A percentile compares a stretch with the other conserved stretches of the same genome.
Evolutionary conservation across 352 stramenopile species (phyloP).

Genomic region (Globisporangium yorkense): DNA sequence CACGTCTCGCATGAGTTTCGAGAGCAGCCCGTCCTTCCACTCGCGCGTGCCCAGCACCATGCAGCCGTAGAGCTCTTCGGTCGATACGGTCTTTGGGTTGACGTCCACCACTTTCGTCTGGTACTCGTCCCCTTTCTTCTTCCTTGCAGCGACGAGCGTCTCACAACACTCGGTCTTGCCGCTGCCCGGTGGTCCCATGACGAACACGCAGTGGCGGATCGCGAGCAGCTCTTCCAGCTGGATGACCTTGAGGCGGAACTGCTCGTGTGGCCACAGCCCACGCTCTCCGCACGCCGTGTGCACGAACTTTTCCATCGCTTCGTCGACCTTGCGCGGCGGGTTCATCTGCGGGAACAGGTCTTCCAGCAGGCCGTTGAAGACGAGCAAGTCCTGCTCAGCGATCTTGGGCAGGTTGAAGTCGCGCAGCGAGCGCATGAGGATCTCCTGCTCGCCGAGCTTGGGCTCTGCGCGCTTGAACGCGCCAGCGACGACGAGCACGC

Average conservation of each 20-base stretch:
- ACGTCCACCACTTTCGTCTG: conserved; percentile 82
- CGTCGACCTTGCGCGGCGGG: conserved; percentile 84
- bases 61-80: conserved; percentile 95
- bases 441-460: conserved; percentile 88
- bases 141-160: conserved; percentile 81
- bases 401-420: conserved; percentile 97
- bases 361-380: conserved; percentile 91
- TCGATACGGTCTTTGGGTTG: conserved; percentile 95
- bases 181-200: conserved; percentile 91
- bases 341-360: conserved; percentile 93
- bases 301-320: conserved; percentile 88
- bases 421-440: conserved; percentile 92
- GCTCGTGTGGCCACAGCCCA: conserved; percentile 87
- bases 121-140: conserved; percentile 60
- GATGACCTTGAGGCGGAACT: conserved; percentile 93
- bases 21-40: conserved; percentile 94
- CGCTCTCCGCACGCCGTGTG: conserved; percentile 87
- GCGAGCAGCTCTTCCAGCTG: conserved; percentile 93
- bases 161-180: conserved; percentile 94
- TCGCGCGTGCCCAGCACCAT: conserved; percentile 92
- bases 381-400: conserved; percentile 87
- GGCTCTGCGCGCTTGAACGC: conserved; percentile 91
- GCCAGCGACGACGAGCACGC: conserved; percentile 91
- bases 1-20: conserved; percentile 92
- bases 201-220: conserved; percentile 94